A percentile compares a stretch with the other conserved stretches of the same genome.
Evolutionary conservation across 1,284 basidiomycete genomes (phyloP).

Genomic region (Mycosarcoma maydis): DNA sequence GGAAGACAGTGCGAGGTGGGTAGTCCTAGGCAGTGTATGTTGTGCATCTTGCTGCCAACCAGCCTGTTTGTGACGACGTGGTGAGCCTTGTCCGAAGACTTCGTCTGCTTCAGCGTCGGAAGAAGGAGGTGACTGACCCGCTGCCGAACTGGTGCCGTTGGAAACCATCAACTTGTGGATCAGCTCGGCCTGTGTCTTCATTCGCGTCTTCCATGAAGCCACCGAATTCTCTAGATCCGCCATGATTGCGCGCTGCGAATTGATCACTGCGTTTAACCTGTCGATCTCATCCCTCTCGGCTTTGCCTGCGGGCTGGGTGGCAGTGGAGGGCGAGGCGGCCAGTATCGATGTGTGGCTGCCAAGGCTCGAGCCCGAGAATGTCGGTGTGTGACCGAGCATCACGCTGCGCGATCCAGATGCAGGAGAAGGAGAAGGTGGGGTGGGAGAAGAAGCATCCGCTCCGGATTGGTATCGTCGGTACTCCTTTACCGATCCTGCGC

Average conservation of each 20-base stretch:
- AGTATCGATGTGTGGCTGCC: neutral
- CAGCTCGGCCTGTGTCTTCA: constrained; percentile 54
- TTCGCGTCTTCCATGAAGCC: constrained; percentile 51
- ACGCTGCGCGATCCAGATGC: constrained; percentile 20
- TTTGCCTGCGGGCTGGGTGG: neutral
- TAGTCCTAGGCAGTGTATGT: constrained; percentile 18
- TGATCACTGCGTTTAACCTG: constrained; percentile 57
- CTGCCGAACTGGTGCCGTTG: constrained; percentile 3
- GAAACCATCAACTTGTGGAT: constrained; percentile 46
- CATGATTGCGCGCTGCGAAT: constrained; percentile 55
- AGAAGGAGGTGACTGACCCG: constrained; percentile 5
- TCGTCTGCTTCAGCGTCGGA: constrained; percentile 26
- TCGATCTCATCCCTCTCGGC: constrained; percentile 57
- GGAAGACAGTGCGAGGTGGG: constrained; percentile 22
- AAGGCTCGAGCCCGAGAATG: neutral
- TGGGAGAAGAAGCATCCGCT: neutral
- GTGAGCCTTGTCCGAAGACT: neutral
- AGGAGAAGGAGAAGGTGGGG: constrained; percentile 8
- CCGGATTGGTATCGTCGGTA: constrained; percentile 35
- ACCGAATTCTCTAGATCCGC: constrained; percentile 57
- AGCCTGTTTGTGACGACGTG: no score
- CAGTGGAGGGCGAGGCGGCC: neutral
- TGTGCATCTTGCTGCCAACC: no score
- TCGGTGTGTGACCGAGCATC: constrained; percentile 13
- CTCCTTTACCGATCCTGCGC: constrained; percentile 56